Percentiles rank a stretch among this genome's conserved stretches.
Evolutionary conservation across 2,329 filamentous ascomycete genomes (phyloP).

Genomic region (Ophiostoma triangulosporum): DNA sequence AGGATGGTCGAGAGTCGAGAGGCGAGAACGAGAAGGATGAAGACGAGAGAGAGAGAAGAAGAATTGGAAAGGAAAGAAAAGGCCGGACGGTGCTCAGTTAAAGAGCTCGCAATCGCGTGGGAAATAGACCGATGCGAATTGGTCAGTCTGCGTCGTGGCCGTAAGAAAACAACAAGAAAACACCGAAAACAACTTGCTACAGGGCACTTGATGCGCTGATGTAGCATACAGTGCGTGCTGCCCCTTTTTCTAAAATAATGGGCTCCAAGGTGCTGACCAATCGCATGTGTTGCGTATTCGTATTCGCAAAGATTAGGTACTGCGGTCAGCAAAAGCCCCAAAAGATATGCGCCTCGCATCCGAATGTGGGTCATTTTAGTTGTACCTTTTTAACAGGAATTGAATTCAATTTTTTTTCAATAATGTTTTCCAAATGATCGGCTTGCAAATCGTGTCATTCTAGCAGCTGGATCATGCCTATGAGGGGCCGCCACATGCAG

Average conservation of each 20-base stretch:
- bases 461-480: neutral
- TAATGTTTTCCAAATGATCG: neutral
- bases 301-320: conserved; percentile 9
- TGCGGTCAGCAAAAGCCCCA: neutral
- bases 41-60: neutral
- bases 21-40: neutral
- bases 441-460: conserved; percentile 5
- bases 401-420: neutral
- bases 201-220: neutral
- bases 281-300: conserved; percentile 11
- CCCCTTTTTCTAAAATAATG: neutral
- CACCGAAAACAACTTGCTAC: neutral
- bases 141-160: conserved; percentile 3
- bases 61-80: neutral
- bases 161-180: neutral
- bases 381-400: neutral
- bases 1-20: neutral
- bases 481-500: neutral
- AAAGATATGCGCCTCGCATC: neutral
- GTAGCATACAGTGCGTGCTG: neutral
- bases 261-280: conserved; percentile 3
- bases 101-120: neutral
- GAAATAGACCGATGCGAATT: conserved; percentile 8
- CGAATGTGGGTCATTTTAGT: neutral
- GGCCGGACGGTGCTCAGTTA: neutral